Evolutionary conservation across 2,329 filamentous ascomycete genomes (phyloP).

Genomic region (Ceratocystis alfenasii): DNA sequence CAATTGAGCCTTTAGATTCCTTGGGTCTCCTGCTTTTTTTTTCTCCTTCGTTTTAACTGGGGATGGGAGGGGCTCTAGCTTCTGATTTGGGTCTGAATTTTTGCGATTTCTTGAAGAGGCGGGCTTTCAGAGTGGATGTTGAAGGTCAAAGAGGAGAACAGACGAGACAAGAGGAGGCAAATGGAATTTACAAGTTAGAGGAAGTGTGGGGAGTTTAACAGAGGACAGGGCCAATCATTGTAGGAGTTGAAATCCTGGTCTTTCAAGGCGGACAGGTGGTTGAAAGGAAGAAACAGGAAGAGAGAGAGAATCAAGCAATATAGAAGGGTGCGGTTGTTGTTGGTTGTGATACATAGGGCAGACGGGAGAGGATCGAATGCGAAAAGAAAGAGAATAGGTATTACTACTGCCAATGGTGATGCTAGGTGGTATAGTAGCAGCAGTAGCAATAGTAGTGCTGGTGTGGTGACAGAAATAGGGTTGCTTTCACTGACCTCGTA

Average conservation of each 20-base stretch:
- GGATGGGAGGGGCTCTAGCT: neutral
- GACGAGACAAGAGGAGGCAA: conserved; percentile 4
- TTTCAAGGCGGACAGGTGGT: neutral
- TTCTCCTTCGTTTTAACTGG: neutral
- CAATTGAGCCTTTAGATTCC: neutral
- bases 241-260: neutral
- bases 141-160: conserved; percentile 1
- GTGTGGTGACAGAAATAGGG: neutral
- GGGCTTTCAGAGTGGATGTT: neutral
- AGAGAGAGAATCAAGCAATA: neutral
- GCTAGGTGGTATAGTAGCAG: neutral
- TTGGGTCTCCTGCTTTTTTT: neutral
- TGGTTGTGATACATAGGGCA: neutral
- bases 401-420: neutral
- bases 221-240: conserved; percentile 1
- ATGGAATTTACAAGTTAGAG: conserved; percentile 4
- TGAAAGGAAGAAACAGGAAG: neutral
- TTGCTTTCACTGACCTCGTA: conserved; percentile 5
- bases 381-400: neutral
- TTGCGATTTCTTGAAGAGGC: neutral
- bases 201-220: conserved; percentile 5
- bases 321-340: neutral
- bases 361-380: neutral
- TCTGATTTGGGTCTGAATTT: conserved; percentile 1
- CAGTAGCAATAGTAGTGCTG: neutral